Base-by-base conservation (phyloP, 139 green algal species). In the Coelastrella sp. region DNA sequence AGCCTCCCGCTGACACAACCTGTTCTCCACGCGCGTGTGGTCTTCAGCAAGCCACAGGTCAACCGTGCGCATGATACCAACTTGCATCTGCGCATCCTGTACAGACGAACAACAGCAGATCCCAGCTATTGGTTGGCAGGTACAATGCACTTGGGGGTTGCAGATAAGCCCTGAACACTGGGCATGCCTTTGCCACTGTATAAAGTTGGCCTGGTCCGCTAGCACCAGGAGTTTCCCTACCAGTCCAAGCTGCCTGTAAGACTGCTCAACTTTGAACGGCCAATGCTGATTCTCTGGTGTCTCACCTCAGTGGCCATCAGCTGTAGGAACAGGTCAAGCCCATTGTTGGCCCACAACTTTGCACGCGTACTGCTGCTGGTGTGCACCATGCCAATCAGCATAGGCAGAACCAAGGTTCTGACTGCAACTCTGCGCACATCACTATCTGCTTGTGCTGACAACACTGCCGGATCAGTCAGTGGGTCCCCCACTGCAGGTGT, bases 41-140 rank as follows among this genome's bases (percentile, higher is more conserved):
- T 97, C 96, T 88, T 96, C 93, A 8, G 90, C 92, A 76, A 98
- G 91, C 96, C 96, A 98, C 12, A 91, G 88, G 20, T 94, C 95
- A 80, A 98, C 82, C 0, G 96, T 95, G 57, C 95, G 92, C 80
- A 97, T 91, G 58, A 95, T 93, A 0, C 91, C 87, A 22, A 93
- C 88, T 92, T 97, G 95, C 89, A 92, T 87, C 72, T 84, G 74
- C 5, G 66, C 24, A 81, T 95, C 93, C 91, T 93, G 93, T 17
- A 63, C 10, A 70, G 24, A 87, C 25, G 1, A 78, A 6, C 17
- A 78, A 27, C n/a, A 61, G 27, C n/a, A 58, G 56, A 56, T 12
- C 6, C 12, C 7, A 66, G 24, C 78, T 8, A 0, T 61, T 61
- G 4, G 20, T n/a, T 70, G 63, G 35, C 35, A 49, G 35, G 35